These are phyloP conservation scores for Penicillium ochrochloron DNA, from an alignment of 495 filamentous ascomycete species.

Conservation along the genomic window DNA sequence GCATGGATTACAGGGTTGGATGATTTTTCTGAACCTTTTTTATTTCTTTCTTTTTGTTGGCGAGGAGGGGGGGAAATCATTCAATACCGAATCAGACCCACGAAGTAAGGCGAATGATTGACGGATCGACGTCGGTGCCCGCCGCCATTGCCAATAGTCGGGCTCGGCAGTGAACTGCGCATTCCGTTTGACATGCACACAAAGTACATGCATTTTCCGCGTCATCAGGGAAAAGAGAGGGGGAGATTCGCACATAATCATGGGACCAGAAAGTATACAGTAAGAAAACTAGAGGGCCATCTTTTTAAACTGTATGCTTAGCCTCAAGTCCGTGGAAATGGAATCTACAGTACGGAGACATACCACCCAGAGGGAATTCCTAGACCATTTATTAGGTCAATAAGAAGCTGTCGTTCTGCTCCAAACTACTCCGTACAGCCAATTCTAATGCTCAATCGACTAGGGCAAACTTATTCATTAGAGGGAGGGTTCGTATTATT, in stretches of 20 bases:
- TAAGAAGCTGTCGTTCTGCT: background rate
- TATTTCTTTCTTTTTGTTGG: background rate
- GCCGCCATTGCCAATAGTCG: conserved; percentile 52
- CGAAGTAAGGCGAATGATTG: conserved; percentile 42
- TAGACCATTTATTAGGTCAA: background rate
- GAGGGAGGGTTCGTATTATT: background rate
- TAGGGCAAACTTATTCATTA: background rate
- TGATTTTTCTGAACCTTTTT: background rate
- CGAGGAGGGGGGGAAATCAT: background rate
- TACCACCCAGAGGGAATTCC: background rate
- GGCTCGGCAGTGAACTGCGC: conserved; percentile 36
- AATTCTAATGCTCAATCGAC: background rate
- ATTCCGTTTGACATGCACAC: conserved; percentile 35
- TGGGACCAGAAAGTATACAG: background rate
- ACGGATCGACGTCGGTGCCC: conserved; percentile 50
- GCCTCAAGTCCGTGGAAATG: background rate
- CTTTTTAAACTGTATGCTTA: background rate
- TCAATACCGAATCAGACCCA: conserved; percentile 37
- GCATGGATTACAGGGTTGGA: background rate
- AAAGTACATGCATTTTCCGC: conserved; percentile 22
- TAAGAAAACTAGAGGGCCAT: background rate
- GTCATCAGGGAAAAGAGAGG: conserved; percentile 2
- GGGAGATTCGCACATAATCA: background rate
- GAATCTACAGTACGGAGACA: too few species aligned
- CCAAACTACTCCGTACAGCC: background rate